These are phyloP conservation scores for Pseudocercospora fuligena DNA, from an alignment of 2,329 filamentous ascomycete genomes.

Conservation along the genomic window DNA sequence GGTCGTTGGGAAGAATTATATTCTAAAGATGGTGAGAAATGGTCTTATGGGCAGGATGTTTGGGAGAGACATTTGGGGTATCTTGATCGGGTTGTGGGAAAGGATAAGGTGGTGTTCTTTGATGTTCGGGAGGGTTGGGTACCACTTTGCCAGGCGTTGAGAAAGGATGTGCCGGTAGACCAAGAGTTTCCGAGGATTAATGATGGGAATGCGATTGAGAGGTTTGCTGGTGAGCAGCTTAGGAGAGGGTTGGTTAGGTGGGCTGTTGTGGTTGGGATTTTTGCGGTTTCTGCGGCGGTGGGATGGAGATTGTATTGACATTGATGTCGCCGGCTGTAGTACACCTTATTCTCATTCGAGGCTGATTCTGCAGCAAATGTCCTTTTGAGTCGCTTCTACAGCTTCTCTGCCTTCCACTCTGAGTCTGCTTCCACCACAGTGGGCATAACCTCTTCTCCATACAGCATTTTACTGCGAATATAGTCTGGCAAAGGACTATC, in stretches of 20 bases:
- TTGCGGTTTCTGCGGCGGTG: background rate
- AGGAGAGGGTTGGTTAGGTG: slow-evolving; percentile 14
- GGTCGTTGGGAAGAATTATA: background rate
- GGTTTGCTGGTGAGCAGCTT: slow-evolving; percentile 5
- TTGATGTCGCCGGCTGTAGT: background rate
- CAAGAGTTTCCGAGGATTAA: slow-evolving; percentile 29
- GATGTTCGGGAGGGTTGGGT: slow-evolving; percentile 35
- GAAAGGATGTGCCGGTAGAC: slow-evolving; percentile 25
- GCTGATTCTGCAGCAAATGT: background rate
- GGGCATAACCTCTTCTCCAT: slow-evolving; percentile 23
- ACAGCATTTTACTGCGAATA: slow-evolving; percentile 22
- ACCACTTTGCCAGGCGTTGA: slow-evolving; percentile 38
- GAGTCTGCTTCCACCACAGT: background rate
- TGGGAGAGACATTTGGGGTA: slow-evolving; percentile 20
- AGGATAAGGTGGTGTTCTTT: slow-evolving; percentile 28
- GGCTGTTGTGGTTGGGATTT: background rate
- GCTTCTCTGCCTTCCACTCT: background rate
- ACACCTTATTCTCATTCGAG: background rate
- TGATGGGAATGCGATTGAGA: slow-evolving; percentile 19
- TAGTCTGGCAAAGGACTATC: slow-evolving; percentile 29
- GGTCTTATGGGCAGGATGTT: background rate
- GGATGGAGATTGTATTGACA: background rate
- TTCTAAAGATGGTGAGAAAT: background rate
- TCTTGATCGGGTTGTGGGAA: slow-evolving; percentile 8
- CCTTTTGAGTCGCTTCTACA: background rate